phyloP scores from a whole-genome alignment of 495 filamentous ascomycete genomes.

The Lasiosphaeria hispida region DNA sequence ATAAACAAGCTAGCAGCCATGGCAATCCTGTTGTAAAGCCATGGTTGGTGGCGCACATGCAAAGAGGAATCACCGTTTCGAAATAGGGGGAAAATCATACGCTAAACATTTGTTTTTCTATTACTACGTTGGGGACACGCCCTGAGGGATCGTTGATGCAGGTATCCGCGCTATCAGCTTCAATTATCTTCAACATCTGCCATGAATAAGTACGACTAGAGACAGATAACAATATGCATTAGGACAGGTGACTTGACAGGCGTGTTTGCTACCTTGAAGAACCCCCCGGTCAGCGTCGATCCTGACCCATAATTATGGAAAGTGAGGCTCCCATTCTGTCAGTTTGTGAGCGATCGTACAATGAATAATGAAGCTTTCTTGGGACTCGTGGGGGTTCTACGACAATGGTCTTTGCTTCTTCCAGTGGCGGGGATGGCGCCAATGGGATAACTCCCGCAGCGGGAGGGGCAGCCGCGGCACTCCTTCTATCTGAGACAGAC shows the following conservation, averaged over 20 bases:
- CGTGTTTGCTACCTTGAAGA: too few relatives aligned
- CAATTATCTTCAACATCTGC: too few relatives aligned
- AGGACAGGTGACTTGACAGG: too few relatives aligned
- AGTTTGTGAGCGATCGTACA: too few relatives aligned
- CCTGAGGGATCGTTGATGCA: neutral
- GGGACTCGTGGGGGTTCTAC: neutral
- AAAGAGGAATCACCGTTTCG: neutral
- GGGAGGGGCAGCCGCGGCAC: neutral
- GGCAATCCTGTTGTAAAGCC: constrained; percentile 5
- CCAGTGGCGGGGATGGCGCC: neutral
- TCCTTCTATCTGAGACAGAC: constrained; percentile 7
- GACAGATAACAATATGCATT: too few relatives aligned
- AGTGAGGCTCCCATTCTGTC: too few relatives aligned
- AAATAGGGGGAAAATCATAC: neutral
- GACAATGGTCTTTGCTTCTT: too few relatives aligned
- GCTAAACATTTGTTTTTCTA: neutral
- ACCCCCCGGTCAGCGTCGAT: too few relatives aligned
- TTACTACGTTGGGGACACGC: neutral
- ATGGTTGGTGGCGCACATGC: neutral
- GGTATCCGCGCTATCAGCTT: too few relatives aligned
- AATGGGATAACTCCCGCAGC: neutral
- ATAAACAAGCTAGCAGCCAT: neutral
- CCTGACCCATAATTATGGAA: too few relatives aligned
- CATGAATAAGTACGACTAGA: too few relatives aligned
- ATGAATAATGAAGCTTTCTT: too few relatives aligned